These are phyloP conservation scores for Kewa caespitosa DNA, from an alignment of 179 eudicot genomes.

Conservation along the genomic window DNA sequence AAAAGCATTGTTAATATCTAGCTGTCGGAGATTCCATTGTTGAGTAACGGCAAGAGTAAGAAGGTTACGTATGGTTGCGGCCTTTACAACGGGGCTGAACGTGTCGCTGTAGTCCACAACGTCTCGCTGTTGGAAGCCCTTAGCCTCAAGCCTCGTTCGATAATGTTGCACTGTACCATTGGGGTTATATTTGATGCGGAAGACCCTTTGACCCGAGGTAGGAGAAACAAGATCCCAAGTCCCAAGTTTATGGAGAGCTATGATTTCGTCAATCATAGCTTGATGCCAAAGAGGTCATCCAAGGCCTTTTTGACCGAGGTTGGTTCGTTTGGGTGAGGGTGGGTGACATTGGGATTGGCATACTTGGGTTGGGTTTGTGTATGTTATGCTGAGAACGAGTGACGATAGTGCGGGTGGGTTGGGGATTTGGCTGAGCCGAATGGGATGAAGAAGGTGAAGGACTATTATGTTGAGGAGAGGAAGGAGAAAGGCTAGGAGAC, in stretches of 20 bases:
- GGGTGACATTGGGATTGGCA: not conserved
- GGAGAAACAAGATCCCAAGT: no score
- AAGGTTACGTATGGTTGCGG: not conserved
- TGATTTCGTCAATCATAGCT: not conserved
- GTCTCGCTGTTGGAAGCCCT: not conserved
- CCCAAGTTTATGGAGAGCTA: not conserved
- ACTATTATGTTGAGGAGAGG: no score
- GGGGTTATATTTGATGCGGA: not conserved
- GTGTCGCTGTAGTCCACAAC: not conserved
- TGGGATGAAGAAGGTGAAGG: no score
- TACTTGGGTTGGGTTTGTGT: not conserved
- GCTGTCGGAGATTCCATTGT: no score
- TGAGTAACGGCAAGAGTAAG: not conserved
- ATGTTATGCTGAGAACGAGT: no score
- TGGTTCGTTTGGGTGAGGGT: not conserved
- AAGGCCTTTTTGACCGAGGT: not conserved
- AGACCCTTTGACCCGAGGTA: not conserved
- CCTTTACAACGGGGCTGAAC: not conserved
- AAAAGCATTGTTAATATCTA: no score
- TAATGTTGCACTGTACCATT: no score
- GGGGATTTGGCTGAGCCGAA: no score
- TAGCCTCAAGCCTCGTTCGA: no score
- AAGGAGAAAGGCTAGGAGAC: not conserved
- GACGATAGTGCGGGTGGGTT: no score
- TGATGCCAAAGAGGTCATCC: not conserved